Percentiles rank a stretch among this genome's conserved stretches.
Conservation (phyloP, 495 filamentous ascomycete species). For the Aspergillus bridgeri region DNA sequence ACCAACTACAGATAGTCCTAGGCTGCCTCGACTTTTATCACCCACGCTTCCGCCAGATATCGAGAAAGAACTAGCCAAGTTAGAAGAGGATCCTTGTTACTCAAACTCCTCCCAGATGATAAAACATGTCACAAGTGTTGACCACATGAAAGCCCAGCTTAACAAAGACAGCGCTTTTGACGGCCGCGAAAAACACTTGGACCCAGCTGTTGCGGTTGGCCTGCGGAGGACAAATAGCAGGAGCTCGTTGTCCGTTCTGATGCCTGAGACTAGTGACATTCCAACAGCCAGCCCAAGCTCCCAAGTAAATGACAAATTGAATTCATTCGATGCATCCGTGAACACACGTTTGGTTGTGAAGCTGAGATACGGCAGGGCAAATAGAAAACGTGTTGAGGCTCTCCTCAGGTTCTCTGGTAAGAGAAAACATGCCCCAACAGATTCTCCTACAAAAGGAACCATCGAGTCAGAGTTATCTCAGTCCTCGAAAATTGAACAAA, state of each 20-base stretch:
- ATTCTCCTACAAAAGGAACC: slow-evolving; percentile 27
- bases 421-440: slow-evolving; percentile 26
- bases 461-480: slow-evolving; percentile 20
- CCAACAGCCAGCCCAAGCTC: neutral
- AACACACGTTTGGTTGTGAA: slow-evolving; percentile 28
- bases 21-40: slow-evolving; percentile 40
- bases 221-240: slow-evolving; percentile 5
- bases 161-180: slow-evolving; percentile 14
- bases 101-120: slow-evolving; percentile 14
- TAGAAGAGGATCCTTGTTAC: slow-evolving; percentile 24
- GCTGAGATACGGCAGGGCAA: slow-evolving; percentile 40
- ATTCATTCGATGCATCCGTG: neutral
- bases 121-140: slow-evolving; percentile 8
- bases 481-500: slow-evolving; percentile 14
- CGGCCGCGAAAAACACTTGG: slow-evolving; percentile 7
- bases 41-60: slow-evolving; percentile 49
- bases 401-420: slow-evolving; percentile 45
- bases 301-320: neutral
- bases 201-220: slow-evolving; percentile 5
- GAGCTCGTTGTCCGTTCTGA: neutral
- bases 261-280: neutral
- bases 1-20: slow-evolving; percentile 31
- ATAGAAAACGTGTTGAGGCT: slow-evolving; percentile 41
- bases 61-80: slow-evolving; percentile 43
- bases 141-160: slow-evolving; percentile 11